Percentiles rank a stretch among this genome's conserved stretches.
Evolutionary conservation across 2,329 filamentous ascomycete species (phyloP).

Genomic region (Trichoderma breve): DNA sequence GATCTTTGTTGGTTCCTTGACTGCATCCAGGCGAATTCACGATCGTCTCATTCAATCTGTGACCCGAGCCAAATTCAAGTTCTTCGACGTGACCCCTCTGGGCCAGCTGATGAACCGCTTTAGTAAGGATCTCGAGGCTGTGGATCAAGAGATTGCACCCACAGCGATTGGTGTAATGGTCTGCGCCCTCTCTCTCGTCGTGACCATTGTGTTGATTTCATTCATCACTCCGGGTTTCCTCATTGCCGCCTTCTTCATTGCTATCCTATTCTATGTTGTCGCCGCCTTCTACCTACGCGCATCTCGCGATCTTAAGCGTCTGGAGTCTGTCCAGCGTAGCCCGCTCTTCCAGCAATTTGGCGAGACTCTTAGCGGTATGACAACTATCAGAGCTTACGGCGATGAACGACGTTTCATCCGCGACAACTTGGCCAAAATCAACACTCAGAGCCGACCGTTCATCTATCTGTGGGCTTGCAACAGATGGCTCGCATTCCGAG

Average conservation of each 20-base stretch:
- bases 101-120: slow-evolving; percentile 98
- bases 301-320: slow-evolving; percentile 90
- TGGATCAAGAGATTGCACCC: slow-evolving; percentile 94
- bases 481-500: slow-evolving; percentile 90
- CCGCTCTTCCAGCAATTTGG: slow-evolving; percentile 97
- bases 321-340: slow-evolving; percentile 92
- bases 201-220: slow-evolving; percentile 85
- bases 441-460: slow-evolving; percentile 87
- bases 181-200: slow-evolving; percentile 66
- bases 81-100: slow-evolving; percentile 94
- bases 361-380: slow-evolving; percentile 90
- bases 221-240: slow-evolving; percentile 88
- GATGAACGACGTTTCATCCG: slow-evolving; percentile 91
- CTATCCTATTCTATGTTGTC: slow-evolving; percentile 74
- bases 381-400: slow-evolving; percentile 93
- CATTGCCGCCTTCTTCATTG: slow-evolving; percentile 82
- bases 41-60: slow-evolving; percentile 73
- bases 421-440: slow-evolving; percentile 85
- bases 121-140: slow-evolving; percentile 91
- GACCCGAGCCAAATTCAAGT: slow-evolving; percentile 89
- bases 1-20: slow-evolving; percentile 87
- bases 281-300: slow-evolving; percentile 86
- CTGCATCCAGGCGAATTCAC: slow-evolving; percentile 83
- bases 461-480: slow-evolving; percentile 97
- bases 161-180: slow-evolving; percentile 75